A percentile compares a stretch with the other conserved stretches of the same genome.
Conservation (phyloP, 352 stramenopile species). For the Phytophthora aleatoria region DNA sequence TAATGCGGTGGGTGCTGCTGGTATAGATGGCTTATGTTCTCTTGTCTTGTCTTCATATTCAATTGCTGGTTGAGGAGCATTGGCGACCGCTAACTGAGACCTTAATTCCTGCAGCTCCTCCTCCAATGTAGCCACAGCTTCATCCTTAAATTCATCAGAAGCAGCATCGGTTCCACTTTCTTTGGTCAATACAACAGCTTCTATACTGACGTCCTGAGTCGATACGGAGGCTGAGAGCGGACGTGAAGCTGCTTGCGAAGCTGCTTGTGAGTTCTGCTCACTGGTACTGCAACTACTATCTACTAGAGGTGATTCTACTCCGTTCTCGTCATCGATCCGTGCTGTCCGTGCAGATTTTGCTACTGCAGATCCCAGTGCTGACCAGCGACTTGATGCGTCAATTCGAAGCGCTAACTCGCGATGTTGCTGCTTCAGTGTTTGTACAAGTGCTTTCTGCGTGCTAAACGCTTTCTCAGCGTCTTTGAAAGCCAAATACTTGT, state of each 20-base stretch:
- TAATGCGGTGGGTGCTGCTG: neutral
- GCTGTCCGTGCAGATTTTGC: constrained; percentile 16
- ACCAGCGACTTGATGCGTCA: constrained; percentile 60
- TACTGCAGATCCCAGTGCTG: constrained; percentile 36
- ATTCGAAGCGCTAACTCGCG: constrained; percentile 47
- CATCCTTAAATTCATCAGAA: constrained; percentile 2
- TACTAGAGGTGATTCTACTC: neutral
- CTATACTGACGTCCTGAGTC: constrained; percentile 4
- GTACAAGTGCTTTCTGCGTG: constrained; percentile 41
- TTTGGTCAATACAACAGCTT: constrained; percentile 16
- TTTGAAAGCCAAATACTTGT: constrained; percentile 81
- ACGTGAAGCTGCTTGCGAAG: constrained; percentile 10
- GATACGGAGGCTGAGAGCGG: constrained; percentile 2
- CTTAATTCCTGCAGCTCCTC: constrained; percentile 40
- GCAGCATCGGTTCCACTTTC: constrained; percentile 24
- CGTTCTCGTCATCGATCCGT: constrained; percentile 6
- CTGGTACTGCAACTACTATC: constrained; percentile 3
- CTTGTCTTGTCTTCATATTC: neutral
- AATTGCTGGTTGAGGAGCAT: neutral
- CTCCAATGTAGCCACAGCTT: constrained; percentile 26
- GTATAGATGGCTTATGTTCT: neutral
- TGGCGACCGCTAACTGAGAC: constrained; percentile 26
- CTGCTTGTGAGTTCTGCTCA: constrained; percentile 15
- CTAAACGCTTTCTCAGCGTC: constrained; percentile 61
- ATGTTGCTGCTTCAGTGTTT: constrained; percentile 53